Percentiles rank a stretch among this genome's conserved stretches.
phyloP scores from a whole-genome alignment of 768 basidiomycete genomes.

The Strobilomyces confusus region DNA sequence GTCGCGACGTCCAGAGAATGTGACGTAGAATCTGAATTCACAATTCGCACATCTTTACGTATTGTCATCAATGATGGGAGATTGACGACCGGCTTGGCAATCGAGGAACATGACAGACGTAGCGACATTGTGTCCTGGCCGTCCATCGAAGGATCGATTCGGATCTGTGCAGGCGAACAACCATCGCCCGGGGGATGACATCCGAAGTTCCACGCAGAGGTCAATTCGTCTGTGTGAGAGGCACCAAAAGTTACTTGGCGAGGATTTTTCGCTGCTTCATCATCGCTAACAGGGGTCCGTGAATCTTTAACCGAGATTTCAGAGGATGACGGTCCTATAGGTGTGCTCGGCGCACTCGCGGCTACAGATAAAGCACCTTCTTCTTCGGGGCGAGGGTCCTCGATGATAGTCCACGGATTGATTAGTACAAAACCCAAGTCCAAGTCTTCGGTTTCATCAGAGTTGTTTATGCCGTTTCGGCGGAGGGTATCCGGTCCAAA shows the following conservation, averaged over 20 bases:
- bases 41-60: background rate
- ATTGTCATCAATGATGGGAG: constrained; percentile 8
- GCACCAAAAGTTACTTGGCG: background rate
- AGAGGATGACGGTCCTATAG: no score
- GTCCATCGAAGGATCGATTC: background rate
- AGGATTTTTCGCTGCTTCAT: background rate
- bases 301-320: no score
- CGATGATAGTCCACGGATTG: background rate
- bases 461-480: background rate
- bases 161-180: background rate
- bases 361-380: background rate
- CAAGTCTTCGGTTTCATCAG: background rate
- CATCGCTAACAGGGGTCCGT: background rate
- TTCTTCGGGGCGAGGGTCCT: background rate
- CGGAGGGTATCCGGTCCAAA: background rate
- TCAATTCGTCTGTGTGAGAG: background rate
- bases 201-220: background rate
- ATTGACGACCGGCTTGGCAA: constrained; percentile 5
- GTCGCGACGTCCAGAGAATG: constrained; percentile 4
- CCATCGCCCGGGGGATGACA: background rate
- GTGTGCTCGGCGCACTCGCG: background rate
- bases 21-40: background rate
- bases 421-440: background rate
- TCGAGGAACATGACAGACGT: background rate
- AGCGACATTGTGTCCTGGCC: background rate